Percentiles rank a stretch among this genome's conserved stretches.
Conservation (phyloP, 371 early-diverging fungal genomes). For the Mucor mucedo region DNA sequence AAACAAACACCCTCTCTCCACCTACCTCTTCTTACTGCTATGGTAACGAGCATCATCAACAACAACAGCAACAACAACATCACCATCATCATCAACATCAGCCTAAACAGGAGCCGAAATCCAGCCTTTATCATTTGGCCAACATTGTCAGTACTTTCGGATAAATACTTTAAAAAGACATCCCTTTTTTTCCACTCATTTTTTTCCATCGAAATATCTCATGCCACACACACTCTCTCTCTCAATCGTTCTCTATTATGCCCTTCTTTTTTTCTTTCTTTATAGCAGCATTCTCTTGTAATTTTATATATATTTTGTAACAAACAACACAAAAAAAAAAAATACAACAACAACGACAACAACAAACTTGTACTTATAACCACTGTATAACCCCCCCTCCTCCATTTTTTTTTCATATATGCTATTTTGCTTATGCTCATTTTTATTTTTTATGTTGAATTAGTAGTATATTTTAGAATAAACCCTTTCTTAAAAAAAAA, state of each 20-base stretch:
- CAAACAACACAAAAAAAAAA: background rate
- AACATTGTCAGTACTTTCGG: conserved; percentile 49
- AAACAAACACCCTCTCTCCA: conserved; percentile 15
- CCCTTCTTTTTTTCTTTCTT: background rate
- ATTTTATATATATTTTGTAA: background rate
- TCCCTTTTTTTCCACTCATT: background rate
- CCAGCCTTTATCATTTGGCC: conserved; percentile 39
- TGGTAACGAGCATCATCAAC: conserved; percentile 7
- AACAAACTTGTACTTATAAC: conserved; percentile 16
- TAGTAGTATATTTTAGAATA: conserved; percentile 5
- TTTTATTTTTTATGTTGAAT: background rate
- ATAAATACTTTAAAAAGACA: conserved; percentile 17
- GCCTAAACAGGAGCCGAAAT: conserved; percentile 18
- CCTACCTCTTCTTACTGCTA: background rate
- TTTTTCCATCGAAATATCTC: too few species aligned
- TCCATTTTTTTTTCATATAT: background rate
- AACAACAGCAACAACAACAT: background rate
- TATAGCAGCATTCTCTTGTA: conserved; percentile 4
- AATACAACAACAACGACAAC: background rate
- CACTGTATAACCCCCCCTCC: conserved; percentile 4
- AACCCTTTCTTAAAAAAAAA: background rate
- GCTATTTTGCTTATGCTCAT: background rate
- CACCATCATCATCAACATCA: conserved; percentile 2
- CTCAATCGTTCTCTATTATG: conserved; percentile 1
- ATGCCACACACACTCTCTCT: background rate